These are phyloP conservation scores for Acorus calamus DNA, from an alignment of 106 monocot genomes.

Conservation along the genomic window DNA sequence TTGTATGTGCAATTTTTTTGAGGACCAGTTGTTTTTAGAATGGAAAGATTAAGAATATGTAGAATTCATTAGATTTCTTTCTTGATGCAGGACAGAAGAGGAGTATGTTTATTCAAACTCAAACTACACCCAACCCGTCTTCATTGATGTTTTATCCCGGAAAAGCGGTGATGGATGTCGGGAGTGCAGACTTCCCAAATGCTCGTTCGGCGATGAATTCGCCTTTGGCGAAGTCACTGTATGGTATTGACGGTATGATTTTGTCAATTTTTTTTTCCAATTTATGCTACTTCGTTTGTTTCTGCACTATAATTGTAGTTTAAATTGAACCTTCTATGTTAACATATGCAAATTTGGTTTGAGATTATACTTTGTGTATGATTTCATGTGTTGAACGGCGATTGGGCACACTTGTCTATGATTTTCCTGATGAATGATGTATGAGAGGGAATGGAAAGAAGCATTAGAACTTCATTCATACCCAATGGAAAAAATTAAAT, in stretches of 20 bases:
- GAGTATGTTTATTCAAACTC: slow-evolving; percentile 92
- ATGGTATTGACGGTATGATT: slow-evolving; percentile 73
- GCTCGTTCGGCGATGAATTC: slow-evolving; percentile 76
- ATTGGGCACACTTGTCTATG: no score
- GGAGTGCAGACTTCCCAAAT: slow-evolving; percentile 93
- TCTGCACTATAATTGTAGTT: neutral
- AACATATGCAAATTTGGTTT: neutral
- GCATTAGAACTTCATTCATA: no score
- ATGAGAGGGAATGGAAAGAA: no score
- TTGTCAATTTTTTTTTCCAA: neutral
- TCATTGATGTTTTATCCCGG: slow-evolving; percentile 98
- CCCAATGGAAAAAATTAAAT: no score
- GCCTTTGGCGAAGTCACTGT: slow-evolving; percentile 79
- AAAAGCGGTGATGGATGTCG: slow-evolving; percentile 79
- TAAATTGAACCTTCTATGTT: neutral
- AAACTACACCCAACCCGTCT: slow-evolving; percentile 82
- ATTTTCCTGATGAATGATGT: no score
- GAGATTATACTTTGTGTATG: neutral
- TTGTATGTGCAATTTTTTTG: no score
- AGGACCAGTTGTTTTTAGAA: no score
- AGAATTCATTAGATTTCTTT: no score
- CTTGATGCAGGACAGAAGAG: slow-evolving; percentile 54
- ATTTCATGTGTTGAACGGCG: no score
- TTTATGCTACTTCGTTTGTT: neutral
- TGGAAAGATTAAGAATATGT: no score